phyloP scores from a whole-genome alignment of 805 yeast species.

The Komagataella pseudopastoris region DNA sequence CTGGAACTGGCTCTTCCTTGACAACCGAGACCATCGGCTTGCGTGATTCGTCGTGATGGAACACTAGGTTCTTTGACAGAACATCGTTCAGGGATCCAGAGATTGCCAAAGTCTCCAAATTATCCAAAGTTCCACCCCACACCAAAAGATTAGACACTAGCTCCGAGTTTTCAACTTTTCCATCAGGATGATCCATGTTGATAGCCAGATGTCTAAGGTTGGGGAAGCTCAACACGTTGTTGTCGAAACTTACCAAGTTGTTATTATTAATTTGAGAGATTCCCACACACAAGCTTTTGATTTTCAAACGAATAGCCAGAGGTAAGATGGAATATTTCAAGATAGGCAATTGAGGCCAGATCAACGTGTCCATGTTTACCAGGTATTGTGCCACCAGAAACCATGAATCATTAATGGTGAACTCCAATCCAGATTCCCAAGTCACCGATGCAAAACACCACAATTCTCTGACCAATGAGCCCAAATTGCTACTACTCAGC shows the following conservation, averaged over 20 bases:
- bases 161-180: neutral
- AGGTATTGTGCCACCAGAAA: conserved; percentile 2
- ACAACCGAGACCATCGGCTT: neutral
- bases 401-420: conserved; percentile 5
- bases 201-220: conserved; percentile 3
- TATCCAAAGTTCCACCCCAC: conserved; percentile 2
- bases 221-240: conserved; percentile 3
- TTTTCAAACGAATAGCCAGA: neutral
- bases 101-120: conserved; percentile 1
- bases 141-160: conserved; percentile 1
- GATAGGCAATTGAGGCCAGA: conserved; percentile 5
- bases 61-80: neutral
- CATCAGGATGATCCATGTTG: conserved; percentile 1
- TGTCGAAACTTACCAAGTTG: conserved; percentile 2
- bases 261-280: neutral
- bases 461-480: conserved; percentile 2
- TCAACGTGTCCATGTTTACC: conserved; percentile 1
- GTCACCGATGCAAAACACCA: conserved; percentile 4
- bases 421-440: conserved; percentile 1
- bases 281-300: conserved; percentile 3
- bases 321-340: conserved; percentile 3
- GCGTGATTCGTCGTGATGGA: neutral
- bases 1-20: neutral
- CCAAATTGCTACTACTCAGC: conserved; percentile 3
- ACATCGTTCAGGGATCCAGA: neutral